Conservation (phyloP, 2,329 filamentous ascomycete species). For the Xylariaceae sp. region DNA sequence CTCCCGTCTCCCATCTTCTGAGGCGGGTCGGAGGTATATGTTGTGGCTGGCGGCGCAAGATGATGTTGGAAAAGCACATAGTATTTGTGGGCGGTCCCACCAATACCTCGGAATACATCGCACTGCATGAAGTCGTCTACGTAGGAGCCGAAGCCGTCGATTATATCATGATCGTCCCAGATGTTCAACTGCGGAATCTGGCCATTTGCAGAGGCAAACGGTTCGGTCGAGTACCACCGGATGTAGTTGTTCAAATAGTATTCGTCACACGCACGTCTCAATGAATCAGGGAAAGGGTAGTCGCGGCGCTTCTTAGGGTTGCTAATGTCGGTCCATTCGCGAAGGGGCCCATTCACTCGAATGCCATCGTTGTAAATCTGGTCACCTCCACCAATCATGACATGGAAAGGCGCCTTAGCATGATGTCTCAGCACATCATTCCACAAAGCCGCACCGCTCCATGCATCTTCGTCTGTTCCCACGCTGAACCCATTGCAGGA, state of each 20-base stretch:
- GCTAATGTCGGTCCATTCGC: constrained; percentile 76
- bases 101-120: constrained; percentile 86
- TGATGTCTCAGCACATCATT: constrained; percentile 87
- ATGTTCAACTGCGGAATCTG: constrained; percentile 97
- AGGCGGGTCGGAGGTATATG: constrained; percentile 67
- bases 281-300: constrained; percentile 71
- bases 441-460: constrained; percentile 91
- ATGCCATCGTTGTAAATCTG: constrained; percentile 97
- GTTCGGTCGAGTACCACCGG: constrained; percentile 75
- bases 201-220: constrained; percentile 81
- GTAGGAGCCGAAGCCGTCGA: constrained; percentile 92
- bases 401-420: constrained; percentile 79
- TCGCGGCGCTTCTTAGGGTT: constrained; percentile 81
- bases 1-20: constrained; percentile 62
- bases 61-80: constrained; percentile 98
- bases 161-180: constrained; percentile 96
- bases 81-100: constrained; percentile 93
- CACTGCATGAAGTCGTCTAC: constrained; percentile 91
- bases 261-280: constrained; percentile 80
- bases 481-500: constrained; percentile 96
- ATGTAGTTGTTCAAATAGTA: constrained; percentile 93
- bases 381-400: constrained; percentile 92
- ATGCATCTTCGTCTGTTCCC: constrained; percentile 69
- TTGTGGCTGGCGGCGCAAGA: constrained; percentile 77
- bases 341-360: constrained; percentile 77